Conservation (phyloP, 1,139 yeast species). For the Kodamaea derodonti region DNA sequence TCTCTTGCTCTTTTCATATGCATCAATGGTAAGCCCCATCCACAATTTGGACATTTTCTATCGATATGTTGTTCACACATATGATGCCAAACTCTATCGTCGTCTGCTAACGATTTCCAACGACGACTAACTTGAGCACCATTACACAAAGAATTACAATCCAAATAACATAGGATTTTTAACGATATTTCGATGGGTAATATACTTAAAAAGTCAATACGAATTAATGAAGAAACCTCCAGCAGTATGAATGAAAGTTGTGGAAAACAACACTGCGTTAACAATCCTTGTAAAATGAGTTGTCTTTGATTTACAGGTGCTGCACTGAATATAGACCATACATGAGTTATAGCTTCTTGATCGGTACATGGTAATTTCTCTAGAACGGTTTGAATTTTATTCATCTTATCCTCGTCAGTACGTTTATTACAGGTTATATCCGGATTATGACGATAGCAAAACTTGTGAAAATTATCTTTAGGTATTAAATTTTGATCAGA, state of each 20-base stretch:
- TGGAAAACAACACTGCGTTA: slow-evolving; percentile 92
- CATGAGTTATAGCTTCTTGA: slow-evolving; percentile 66
- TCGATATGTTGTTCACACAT: slow-evolving; percentile 98
- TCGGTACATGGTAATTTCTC: slow-evolving; percentile 60
- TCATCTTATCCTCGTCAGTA: slow-evolving; percentile 66
- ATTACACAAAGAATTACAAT: slow-evolving; percentile 84
- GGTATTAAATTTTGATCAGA: slow-evolving; percentile 41
- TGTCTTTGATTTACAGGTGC: slow-evolving; percentile 67
- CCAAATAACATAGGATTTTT: slow-evolving; percentile 82
- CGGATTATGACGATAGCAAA: slow-evolving; percentile 91
- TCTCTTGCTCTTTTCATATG: slow-evolving; percentile 74
- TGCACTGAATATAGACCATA: slow-evolving; percentile 76
- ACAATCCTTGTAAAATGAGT: slow-evolving; percentile 74
- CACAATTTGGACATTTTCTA: slow-evolving; percentile 94
- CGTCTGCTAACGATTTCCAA: slow-evolving; percentile 91
- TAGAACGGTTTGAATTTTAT: slow-evolving; percentile 54
- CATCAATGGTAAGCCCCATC: slow-evolving; percentile 96
- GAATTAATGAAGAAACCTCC: slow-evolving; percentile 72
- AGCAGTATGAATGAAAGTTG: slow-evolving; percentile 80
- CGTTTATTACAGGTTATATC: slow-evolving; percentile 68
- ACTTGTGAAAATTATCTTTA: slow-evolving; percentile 53
- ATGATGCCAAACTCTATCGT: slow-evolving; percentile 95
- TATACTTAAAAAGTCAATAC: slow-evolving; percentile 83
- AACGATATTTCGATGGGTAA: slow-evolving; percentile 83
- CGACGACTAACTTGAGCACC: slow-evolving; percentile 88